Evolutionary conservation across 768 basidiomycete species (phyloP).

Genomic region (Mycena maculata): DNA sequence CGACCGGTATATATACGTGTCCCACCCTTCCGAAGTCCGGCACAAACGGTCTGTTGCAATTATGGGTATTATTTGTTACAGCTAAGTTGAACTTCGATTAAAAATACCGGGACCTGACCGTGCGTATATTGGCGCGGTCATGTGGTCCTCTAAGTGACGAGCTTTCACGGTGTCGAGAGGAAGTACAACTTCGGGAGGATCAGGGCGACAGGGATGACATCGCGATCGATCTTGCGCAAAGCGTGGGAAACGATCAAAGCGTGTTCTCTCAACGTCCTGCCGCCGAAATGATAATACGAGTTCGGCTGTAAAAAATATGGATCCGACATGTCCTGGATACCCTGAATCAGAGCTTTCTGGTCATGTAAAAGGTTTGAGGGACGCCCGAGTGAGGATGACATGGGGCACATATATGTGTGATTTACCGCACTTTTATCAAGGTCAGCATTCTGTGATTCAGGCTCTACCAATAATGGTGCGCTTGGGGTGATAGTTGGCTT

Average conservation of each 20-base stretch:
- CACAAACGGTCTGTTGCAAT: too few species aligned
- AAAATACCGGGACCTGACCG: too few species aligned
- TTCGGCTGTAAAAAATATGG: not conserved
- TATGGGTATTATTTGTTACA: too few species aligned
- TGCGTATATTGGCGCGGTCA: too few species aligned
- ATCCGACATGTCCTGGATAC: not conserved
- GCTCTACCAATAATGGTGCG: not conserved
- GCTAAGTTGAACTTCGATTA: too few species aligned
- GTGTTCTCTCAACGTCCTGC: not conserved
- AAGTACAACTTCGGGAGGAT: too few species aligned
- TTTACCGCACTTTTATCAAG: not conserved
- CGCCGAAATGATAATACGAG: not conserved
- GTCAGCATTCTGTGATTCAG: not conserved
- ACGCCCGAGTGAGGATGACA: not conserved
- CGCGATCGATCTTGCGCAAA: too few species aligned
- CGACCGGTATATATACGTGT: too few species aligned
- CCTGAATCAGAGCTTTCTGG: not conserved
- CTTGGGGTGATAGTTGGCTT: not conserved
- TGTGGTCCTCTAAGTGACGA: too few species aligned
- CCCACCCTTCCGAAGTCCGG: too few species aligned
- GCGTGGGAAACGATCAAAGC: too few species aligned
- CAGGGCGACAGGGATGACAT: not conserved
- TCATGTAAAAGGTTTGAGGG: not conserved
- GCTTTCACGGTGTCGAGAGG: too few species aligned
- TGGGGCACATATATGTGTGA: not conserved